A percentile compares a stretch with the other conserved stretches of the same genome.
Conservation (phyloP, 306 rosid species). For the Prunus mume region DNA sequence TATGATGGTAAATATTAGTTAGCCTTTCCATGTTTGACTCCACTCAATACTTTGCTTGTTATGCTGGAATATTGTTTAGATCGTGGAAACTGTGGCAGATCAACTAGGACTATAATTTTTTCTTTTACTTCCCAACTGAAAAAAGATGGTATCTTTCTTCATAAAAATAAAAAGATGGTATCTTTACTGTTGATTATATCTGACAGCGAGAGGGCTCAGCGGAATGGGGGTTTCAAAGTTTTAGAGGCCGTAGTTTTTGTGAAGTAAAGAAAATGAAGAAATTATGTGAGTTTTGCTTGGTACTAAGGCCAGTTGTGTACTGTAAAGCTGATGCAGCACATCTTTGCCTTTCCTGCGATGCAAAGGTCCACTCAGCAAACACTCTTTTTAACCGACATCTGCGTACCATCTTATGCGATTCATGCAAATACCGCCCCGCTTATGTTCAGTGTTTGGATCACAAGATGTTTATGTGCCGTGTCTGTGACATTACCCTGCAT, state of each 20-base stretch:
- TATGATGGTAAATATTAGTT: too few relatives aligned
- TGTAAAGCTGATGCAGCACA: constrained; percentile 85
- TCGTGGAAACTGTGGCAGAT: too few relatives aligned
- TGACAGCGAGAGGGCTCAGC: not conserved
- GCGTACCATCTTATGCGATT: constrained; percentile 60
- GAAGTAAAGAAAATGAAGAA: constrained; percentile 55
- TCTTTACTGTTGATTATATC: not conserved
- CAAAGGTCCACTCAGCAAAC: constrained; percentile 86
- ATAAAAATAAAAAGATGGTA: not conserved
- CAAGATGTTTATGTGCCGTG: constrained; percentile 58
- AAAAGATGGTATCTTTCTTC: not conserved
- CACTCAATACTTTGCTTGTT: too few relatives aligned
- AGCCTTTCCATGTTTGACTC: too few relatives aligned
- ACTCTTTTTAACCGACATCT: constrained; percentile 65
- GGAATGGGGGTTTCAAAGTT: constrained; percentile 15
- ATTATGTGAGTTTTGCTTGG: constrained; percentile 74
- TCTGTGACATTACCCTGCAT: constrained; percentile 62
- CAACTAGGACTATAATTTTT: too few relatives aligned
- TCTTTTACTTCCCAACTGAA: too few relatives aligned
- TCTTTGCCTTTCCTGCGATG: constrained; percentile 87
- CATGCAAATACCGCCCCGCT: constrained; percentile 51
- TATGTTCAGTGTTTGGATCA: constrained; percentile 59
- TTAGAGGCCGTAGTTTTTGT: not conserved
- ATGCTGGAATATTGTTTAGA: too few relatives aligned
- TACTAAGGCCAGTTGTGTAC: constrained; percentile 68